Conservation (phyloP, 2,329 filamentous ascomycete genomes). For the Ramichloridium luteum region DNA sequence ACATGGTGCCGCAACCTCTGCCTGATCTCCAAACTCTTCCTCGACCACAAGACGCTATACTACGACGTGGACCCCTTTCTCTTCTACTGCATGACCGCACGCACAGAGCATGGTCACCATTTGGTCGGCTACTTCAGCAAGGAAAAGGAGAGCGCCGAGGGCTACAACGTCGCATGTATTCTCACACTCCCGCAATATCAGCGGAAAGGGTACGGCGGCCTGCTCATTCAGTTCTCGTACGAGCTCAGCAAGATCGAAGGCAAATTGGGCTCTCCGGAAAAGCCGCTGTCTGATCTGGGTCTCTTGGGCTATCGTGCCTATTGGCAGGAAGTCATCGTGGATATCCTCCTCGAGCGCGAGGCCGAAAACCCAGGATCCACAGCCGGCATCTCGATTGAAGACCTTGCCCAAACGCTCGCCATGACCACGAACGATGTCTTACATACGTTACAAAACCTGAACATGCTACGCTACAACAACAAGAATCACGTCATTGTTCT, state of each 20-base stretch:
- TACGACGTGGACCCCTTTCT: conserved; percentile 99
- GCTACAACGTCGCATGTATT: conserved; percentile 97
- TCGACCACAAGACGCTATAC: conserved; percentile 96
- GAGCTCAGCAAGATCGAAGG: conserved; percentile 90
- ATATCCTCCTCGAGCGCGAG: conserved; percentile 63
- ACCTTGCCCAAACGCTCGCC: conserved; percentile 63
- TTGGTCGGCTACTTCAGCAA: conserved; percentile 99
- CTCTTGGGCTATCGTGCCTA: conserved; percentile 91
- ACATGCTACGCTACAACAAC: conserved; percentile 92
- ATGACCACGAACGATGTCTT: conserved; percentile 98
- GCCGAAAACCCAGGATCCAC: conserved; percentile 31
- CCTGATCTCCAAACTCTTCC: conserved; percentile 85
- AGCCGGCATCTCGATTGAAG: conserved; percentile 71
- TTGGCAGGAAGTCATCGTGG: conserved; percentile 91
- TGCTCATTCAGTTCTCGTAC: conserved; percentile 95
- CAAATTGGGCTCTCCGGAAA: conserved; percentile 91
- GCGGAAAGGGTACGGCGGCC: conserved; percentile 79
- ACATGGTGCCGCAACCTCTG: conserved; percentile 97
- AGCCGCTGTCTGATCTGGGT: conserved; percentile 86
- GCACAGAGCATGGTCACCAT: conserved; percentile 81
- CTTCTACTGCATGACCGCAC: conserved; percentile 94
- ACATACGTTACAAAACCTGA: conserved; percentile 83
- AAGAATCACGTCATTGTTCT: conserved; percentile 94
- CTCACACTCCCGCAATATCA: conserved; percentile 93
- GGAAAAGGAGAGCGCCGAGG: conserved; percentile 92